These are phyloP conservation scores for Populus hybrid DNA, from an alignment of 441 rosid species.

Conservation along the genomic window DNA sequence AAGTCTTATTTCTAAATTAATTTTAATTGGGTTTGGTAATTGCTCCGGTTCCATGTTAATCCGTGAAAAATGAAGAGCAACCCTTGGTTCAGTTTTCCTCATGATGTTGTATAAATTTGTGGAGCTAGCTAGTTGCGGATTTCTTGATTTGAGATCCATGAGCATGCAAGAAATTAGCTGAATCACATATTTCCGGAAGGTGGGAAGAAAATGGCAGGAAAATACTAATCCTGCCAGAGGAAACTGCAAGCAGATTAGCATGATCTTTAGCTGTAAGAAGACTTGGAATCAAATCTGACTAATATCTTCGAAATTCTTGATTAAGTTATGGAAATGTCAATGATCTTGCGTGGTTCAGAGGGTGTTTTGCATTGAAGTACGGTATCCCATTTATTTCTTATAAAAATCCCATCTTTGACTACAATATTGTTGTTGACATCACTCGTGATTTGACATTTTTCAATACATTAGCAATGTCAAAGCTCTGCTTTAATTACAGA, in stretches of 20 bases:
- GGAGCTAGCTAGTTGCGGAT: not conserved
- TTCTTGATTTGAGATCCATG: not conserved
- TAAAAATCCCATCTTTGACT: slow-evolving; percentile 1
- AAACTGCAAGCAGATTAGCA: not conserved
- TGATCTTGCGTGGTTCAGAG: not conserved
- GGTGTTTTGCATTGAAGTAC: not conserved
- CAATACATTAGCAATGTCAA: not conserved
- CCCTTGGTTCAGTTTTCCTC: not conserved
- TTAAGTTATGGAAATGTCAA: slow-evolving; percentile 9
- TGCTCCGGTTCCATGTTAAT: slow-evolving; percentile 2
- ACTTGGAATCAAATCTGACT: slow-evolving; percentile 2
- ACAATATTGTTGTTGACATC: not conserved
- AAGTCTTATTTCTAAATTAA: not conserved
- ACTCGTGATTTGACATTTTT: not conserved
- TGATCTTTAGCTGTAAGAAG: not conserved
- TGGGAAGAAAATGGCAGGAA: slow-evolving; percentile 1
- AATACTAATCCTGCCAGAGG: not conserved
- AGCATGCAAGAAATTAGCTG: not conserved
- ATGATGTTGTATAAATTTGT: not conserved
- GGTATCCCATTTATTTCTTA: not conserved
- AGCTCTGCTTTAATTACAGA: not conserved
- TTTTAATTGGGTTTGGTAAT: not conserved
- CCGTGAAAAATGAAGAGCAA: not conserved
- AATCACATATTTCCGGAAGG: not conserved
- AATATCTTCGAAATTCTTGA: not conserved